These are phyloP conservation scores for Cytospora schulzeri DNA, from an alignment of 2,329 filamentous ascomycete species.

Conservation along the genomic window DNA sequence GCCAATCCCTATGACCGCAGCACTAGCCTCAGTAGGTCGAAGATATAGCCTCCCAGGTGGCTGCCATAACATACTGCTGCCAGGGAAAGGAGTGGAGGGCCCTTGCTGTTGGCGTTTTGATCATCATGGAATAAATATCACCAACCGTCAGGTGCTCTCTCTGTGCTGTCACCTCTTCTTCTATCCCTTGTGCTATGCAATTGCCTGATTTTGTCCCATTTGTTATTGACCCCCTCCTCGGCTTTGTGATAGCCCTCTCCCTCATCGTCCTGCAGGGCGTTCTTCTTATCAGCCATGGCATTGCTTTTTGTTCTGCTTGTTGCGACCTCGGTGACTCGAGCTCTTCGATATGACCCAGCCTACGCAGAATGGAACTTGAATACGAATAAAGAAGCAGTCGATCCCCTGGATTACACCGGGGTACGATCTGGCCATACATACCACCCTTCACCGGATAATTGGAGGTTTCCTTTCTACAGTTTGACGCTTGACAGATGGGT, in stretches of 20 bases:
- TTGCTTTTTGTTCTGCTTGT: constrained; percentile 21
- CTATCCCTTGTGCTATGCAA: neutral
- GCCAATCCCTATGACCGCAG: constrained; percentile 3
- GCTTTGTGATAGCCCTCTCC: neutral
- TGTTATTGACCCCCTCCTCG: neutral
- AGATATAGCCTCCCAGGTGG: constrained; percentile 7
- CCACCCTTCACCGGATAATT: constrained; percentile 58
- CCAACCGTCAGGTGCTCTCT: neutral
- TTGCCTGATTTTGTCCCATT: neutral
- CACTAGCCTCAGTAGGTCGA: constrained; percentile 5
- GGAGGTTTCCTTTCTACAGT: constrained; percentile 67
- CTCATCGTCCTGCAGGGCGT: constrained; percentile 27
- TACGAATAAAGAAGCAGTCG: constrained; percentile 53
- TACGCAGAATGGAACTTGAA: constrained; percentile 60
- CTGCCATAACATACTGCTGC: constrained; percentile 2
- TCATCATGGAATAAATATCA: constrained; percentile 8
- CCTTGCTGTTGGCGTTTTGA: neutral
- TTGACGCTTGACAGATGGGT: constrained; percentile 65
- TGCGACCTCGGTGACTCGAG: constrained; percentile 28
- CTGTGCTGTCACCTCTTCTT: neutral
- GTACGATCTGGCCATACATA: constrained; percentile 56
- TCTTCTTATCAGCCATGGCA: constrained; percentile 26
- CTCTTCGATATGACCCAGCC: constrained; percentile 32
- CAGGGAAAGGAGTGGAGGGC: neutral
- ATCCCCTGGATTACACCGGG: constrained; percentile 59